A percentile compares a stretch with the other conserved stretches of the same genome.
Evolutionary conservation across 2,329 filamentous ascomycete genomes (phyloP).

Genomic region (Ophiostoma tasmaniense): DNA sequence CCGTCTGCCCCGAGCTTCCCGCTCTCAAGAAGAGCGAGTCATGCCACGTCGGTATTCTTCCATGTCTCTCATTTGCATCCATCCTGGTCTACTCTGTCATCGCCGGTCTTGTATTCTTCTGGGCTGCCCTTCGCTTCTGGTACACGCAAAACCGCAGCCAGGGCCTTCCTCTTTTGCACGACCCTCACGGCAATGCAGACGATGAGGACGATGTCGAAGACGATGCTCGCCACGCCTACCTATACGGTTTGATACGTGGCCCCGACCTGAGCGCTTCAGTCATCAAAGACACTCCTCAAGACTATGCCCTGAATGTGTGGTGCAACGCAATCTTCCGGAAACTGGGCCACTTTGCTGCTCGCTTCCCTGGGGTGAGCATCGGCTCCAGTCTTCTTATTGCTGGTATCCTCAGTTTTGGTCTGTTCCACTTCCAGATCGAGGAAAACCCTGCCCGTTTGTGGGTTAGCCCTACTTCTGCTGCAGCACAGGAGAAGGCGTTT

Average conservation of each 20-base stretch:
- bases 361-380: constrained; percentile 80
- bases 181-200: constrained; percentile 56
- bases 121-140: constrained; percentile 61
- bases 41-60: constrained; percentile 79
- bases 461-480: constrained; percentile 90
- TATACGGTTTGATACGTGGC: constrained; percentile 15
- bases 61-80: constrained; percentile 87
- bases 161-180: constrained; percentile 76
- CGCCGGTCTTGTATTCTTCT: constrained; percentile 62
- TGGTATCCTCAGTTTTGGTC: constrained; percentile 72
- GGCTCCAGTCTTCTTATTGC: constrained; percentile 65
- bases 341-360: constrained; percentile 71
- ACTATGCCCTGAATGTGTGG: constrained; percentile 76
- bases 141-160: constrained; percentile 43
- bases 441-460: constrained; percentile 83
- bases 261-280: neutral
- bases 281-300: constrained; percentile 48
- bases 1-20: constrained; percentile 74
- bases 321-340: constrained; percentile 73
- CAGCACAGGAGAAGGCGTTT: constrained; percentile 86
- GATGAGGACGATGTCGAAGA: constrained; percentile 79
- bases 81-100: constrained; percentile 76
- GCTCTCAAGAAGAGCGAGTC: constrained; percentile 59
- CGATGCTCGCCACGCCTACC: constrained; percentile 25
- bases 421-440: constrained; percentile 83